Evolutionary conservation across 345 rosid genomes (phyloP), one percentile per base, ranked within the genome.

Genomic region (Limnanthes douglasii): DNA sequence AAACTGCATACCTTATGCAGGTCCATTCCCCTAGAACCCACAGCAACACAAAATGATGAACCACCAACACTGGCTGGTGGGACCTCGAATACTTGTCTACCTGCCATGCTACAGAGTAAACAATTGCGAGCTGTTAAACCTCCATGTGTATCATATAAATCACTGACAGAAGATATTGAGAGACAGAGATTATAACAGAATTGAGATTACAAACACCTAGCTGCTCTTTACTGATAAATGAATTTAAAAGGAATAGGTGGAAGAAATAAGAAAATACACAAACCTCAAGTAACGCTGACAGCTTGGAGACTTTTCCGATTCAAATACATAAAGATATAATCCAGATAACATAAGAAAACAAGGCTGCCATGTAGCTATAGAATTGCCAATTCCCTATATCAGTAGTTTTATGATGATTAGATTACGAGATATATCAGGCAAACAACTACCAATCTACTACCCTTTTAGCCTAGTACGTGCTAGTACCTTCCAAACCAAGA

Each of bases 401-500:
- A 53, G 38, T 50, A 32, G 52, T 31, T 18, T 5, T 21, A 25
- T n/a, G 36, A 37, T 11, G 20, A 24, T 16, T 37, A 47, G 38
- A 58, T 21, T 21, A 11, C 22, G n/a, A n/a, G n/a, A n/a, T n/a
- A n/a, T n/a, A n/a, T n/a, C n/a, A n/a, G n/a, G n/a, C n/a, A n/a
- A n/a, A n/a, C n/a, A n/a, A n/a, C n/a, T n/a, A n/a, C n/a, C n/a
- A n/a, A n/a, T n/a, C n/a, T n/a, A n/a, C n/a, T n/a, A n/a, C n/a
- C n/a, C n/a, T n/a, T n/a, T n/a, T n/a, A n/a, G n/a, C n/a, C n/a
- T n/a, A n/a, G n/a, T n/a, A n/a, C n/a, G n/a, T n/a, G 20, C 19
- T 40, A 56, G 49, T 61, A 90, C 98, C 94, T 58, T 70, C 98
- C 98, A 90, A 32, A 84, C 94, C 62, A 90, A 75, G 52, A 90